Evolutionary conservation across 2,329 filamentous ascomycete species (phyloP).

Genomic region (Truncatella angustata): DNA sequence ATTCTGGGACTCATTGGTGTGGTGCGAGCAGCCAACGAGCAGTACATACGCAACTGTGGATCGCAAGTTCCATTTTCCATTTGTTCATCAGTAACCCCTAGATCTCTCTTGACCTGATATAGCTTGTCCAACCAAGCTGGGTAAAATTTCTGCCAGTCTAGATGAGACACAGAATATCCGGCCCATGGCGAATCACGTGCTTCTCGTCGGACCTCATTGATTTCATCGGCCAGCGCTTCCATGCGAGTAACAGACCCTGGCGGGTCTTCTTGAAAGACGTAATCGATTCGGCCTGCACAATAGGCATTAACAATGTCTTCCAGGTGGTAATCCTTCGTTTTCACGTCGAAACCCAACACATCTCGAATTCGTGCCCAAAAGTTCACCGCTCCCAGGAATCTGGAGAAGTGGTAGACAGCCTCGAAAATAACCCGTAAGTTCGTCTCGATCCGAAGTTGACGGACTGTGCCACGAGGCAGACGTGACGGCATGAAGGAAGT

Average conservation of each 20-base stretch:
- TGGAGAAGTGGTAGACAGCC: constrained; percentile 8
- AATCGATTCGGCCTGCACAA: not conserved
- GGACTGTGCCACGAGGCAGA: not conserved
- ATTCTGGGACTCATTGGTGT: not conserved
- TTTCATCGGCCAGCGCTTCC: not conserved
- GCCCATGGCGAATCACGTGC: not conserved
- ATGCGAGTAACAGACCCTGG: not conserved
- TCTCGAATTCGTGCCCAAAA: constrained; percentile 8
- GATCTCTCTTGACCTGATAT: not conserved
- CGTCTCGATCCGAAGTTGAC: constrained; percentile 8
- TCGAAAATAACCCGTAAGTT: constrained; percentile 11
- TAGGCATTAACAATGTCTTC: constrained; percentile 6
- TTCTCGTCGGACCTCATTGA: not conserved
- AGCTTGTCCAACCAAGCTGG: not conserved
- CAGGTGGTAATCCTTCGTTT: not conserved
- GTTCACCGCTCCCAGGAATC: constrained; percentile 4
- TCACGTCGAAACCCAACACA: not conserved
- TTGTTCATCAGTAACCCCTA: not conserved
- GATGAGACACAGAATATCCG: not conserved
- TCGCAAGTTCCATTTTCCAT: not conserved
- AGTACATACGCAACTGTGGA: not conserved
- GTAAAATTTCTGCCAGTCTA: not conserved
- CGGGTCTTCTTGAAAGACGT: not conserved
- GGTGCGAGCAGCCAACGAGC: not conserved
- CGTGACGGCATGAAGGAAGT: constrained; percentile 6